Conservation (phyloP, 2,329 filamentous ascomycete genomes). For the Phaeophleospora eucalypticola region DNA sequence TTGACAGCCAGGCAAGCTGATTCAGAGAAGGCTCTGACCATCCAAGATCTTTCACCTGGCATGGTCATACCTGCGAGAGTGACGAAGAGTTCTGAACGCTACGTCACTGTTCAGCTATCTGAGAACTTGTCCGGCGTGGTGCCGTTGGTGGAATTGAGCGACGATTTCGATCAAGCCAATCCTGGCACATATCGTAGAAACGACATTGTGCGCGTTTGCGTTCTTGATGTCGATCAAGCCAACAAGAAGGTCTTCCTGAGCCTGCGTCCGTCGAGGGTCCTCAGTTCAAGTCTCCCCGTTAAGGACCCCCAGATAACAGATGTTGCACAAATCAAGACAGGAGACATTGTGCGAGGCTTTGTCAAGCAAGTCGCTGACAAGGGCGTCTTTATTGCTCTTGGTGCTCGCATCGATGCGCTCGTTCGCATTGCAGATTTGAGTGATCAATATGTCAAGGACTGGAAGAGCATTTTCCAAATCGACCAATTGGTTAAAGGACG, state of each 20-base stretch:
- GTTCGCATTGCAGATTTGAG: constrained; percentile 85
- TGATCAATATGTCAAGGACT: constrained; percentile 88
- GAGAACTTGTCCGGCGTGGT: constrained; percentile 75
- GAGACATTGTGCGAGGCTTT: constrained; percentile 83
- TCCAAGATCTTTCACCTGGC: constrained; percentile 69
- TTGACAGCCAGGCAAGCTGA: constrained; percentile 47
- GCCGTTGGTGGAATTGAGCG: constrained; percentile 75
- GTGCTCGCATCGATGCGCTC: constrained; percentile 74
- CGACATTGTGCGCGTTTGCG: constrained; percentile 80
- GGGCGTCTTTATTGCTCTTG: constrained; percentile 80
- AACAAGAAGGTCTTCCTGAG: constrained; percentile 86
- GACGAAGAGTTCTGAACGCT: constrained; percentile 78
- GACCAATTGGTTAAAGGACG: constrained; percentile 90
- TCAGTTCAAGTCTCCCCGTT: constrained; percentile 78
- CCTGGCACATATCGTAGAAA: constrained; percentile 74
- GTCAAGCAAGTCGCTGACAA: constrained; percentile 86
- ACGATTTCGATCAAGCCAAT: constrained; percentile 79
- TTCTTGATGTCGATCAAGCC: constrained; percentile 71
- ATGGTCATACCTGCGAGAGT: constrained; percentile 79
- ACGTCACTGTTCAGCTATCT: constrained; percentile 80
- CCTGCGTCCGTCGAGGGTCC: constrained; percentile 76
- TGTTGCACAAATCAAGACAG: constrained; percentile 65
- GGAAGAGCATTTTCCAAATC: constrained; percentile 83
- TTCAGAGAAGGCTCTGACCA: constrained; percentile 54
- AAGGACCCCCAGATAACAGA: constrained; percentile 75